Base-by-base conservation (phyloP, 768 basidiomycete genomes). In the Boletus eberwhitei region DNA sequence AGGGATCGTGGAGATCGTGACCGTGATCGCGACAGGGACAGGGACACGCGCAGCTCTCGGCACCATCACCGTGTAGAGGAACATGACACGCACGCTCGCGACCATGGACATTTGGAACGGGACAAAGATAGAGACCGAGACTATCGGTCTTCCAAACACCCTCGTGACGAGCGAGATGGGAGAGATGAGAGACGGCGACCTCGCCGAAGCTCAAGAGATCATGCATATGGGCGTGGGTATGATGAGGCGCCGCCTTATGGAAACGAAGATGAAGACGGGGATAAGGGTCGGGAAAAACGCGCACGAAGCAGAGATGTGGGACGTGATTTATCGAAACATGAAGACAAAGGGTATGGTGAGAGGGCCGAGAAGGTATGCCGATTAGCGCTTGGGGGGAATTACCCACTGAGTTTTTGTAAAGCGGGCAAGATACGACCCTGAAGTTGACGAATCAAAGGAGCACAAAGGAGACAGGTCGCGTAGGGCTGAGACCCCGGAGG, bases 401-500 rank as follows among this genome's bases (percentile, higher is more conserved):
- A 36, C 31, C 48, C 22, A 47, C 49, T 51, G 50, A 62, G 54
- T 65, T 55, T 31, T 64, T 49, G 43, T 44, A 35, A 60, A 86
- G 84, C 77, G 83, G 44, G 69, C 82, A 47, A 75, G 80, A 54
- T 82, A 80, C 56, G 82, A 83, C 26, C 73, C 70, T 21, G 77
- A 78, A 69, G 70, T 21, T 68, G 75, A 45, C 68, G 77, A 79
- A 14, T 65, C 74, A 21, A 79, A 74, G 58, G 77, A 77, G 41
- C 77, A 73, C 56, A 71, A 64, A 26, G 73, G 73, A 13, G 62
- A 72, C 37, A 66, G 66, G 53, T 73, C 72, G 14, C 78, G 57
- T 26, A 65, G 88, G 45, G 88, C 77, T 37, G 90, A 92, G 66
- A 90, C 85, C 41, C 91, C 90, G 3, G 91, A 93, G 74, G 90